A percentile compares a stretch with the other conserved stretches of the same genome.
These are phyloP conservation scores for Podospora didyma DNA, from an alignment of 495 filamentous ascomycete genomes.

Conservation along the genomic window DNA sequence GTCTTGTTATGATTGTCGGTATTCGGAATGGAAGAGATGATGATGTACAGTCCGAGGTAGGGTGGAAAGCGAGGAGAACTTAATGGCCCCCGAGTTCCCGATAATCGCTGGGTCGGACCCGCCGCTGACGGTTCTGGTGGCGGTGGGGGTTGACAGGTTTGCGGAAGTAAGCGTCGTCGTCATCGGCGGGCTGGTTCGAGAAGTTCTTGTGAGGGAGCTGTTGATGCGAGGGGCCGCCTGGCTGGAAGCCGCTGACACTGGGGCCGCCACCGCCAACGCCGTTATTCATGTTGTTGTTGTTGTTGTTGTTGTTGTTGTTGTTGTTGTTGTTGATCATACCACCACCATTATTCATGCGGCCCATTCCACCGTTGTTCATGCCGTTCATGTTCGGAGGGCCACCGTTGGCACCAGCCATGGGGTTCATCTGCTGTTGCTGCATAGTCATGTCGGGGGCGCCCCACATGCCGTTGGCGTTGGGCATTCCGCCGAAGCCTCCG, in stretches of 20 bases:
- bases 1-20: no score
- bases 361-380: conserved; percentile 37
- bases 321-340: conserved; percentile 23
- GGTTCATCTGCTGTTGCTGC: conserved; percentile 2
- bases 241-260: no score
- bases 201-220: conserved; percentile 19
- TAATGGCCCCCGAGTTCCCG: conserved; percentile 62
- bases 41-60: neutral
- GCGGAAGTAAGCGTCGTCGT: conserved; percentile 91
- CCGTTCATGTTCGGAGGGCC: conserved; percentile 46
- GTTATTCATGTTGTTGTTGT: no score
- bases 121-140: conserved; percentile 72
- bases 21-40: neutral
- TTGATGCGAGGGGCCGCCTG: conserved; percentile 8
- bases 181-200: conserved; percentile 76
- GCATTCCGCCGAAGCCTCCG: conserved; percentile 12
- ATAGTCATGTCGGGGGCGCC: conserved; percentile 43
- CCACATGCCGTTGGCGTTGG: conserved; percentile 16
- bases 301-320: conserved; percentile 26
- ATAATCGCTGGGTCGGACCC: conserved; percentile 84
- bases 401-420: conserved; percentile 29
- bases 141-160: conserved; percentile 95
- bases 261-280: no score
- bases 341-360: conserved; percentile 14
- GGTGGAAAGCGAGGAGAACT: neutral